A percentile compares a stretch with the other conserved stretches of the same genome.
These are phyloP conservation scores for Botryotinia narcissicola DNA, from an alignment of 2,329 filamentous ascomycete genomes.

Conservation along the genomic window DNA sequence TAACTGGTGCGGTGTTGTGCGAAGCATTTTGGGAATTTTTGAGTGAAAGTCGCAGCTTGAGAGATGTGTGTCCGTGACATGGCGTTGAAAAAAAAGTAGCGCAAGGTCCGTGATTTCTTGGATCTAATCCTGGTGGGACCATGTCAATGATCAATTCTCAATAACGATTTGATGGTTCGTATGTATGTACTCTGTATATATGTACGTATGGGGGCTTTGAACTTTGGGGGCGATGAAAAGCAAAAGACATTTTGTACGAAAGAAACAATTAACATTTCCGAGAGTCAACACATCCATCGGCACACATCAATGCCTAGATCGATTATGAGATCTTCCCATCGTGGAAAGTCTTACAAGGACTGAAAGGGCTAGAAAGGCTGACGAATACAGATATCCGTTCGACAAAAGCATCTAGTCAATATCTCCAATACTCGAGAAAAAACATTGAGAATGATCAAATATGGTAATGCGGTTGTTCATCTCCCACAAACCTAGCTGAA, in stretches of 20 bases:
- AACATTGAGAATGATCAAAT: neutral
- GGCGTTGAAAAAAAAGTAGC: constrained; percentile 17
- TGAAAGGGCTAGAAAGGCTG: neutral
- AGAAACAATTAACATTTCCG: neutral
- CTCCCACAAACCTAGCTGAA: neutral
- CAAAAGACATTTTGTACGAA: neutral
- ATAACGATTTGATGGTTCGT: neutral
- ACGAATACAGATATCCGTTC: neutral
- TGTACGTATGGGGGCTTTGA: neutral
- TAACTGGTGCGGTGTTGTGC: neutral
- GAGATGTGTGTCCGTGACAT: constrained; percentile 16
- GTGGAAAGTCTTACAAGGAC: neutral
- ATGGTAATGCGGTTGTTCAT: constrained; percentile 1
- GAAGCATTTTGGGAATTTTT: constrained; percentile 9
- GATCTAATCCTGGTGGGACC: neutral
- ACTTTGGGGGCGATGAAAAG: neutral
- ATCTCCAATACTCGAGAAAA: neutral
- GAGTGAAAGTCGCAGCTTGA: neutral
- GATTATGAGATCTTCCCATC: neutral
- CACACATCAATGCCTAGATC: neutral
- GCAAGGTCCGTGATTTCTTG: constrained; percentile 20
- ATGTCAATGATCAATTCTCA: neutral
- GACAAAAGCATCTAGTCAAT: neutral
- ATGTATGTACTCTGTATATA: neutral
- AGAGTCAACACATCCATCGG: neutral